A percentile compares a stretch with the other conserved stretches of the same genome.
Evolutionary conservation across 164 flowering plant species (phyloP).

Genomic region (Kalanchoe fedtschenkoi): DNA sequence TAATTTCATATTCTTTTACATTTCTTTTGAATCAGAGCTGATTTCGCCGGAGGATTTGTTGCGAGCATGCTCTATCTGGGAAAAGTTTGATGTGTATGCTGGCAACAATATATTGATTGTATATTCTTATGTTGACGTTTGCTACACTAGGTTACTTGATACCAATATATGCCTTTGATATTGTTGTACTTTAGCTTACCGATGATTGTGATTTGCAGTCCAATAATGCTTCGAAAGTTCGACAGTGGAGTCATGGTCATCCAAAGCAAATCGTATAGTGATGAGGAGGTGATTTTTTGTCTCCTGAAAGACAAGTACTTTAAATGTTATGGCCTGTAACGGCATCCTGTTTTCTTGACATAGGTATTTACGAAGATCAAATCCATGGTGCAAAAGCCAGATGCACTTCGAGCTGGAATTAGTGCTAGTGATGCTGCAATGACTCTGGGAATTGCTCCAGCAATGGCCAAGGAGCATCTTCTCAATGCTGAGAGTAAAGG

Average conservation of each 20-base stretch:
- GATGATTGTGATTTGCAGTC: slow-evolving; percentile 28
- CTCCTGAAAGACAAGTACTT: not conserved
- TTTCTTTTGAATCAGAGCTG: slow-evolving; percentile 41
- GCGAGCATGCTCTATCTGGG: slow-evolving; percentile 96
- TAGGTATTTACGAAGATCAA: slow-evolving; percentile 68
- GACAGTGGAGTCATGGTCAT: slow-evolving; percentile 98
- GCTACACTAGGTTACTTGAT: not conserved
- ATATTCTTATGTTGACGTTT: not conserved
- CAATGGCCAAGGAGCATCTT: slow-evolving; percentile 94
- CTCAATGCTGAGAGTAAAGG: slow-evolving; percentile 89
- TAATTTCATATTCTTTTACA: not conserved
- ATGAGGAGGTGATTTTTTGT: slow-evolving; percentile 63
- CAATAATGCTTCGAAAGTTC: slow-evolving; percentile 87
- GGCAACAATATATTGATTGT: slow-evolving; percentile 8
- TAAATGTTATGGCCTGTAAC: not conserved
- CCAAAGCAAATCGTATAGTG: slow-evolving; percentile 86
- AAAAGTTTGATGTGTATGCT: slow-evolving; percentile 89
- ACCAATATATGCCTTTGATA: not conserved
- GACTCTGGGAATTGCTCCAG: slow-evolving; percentile 88
- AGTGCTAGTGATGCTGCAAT: slow-evolving; percentile 94
- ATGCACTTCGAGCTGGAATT: slow-evolving; percentile 61
- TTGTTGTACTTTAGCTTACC: not conserved
- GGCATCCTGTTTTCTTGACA: slow-evolving; percentile 7
- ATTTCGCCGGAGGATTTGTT: slow-evolving; percentile 93
- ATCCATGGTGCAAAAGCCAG: slow-evolving; percentile 52